Conservation (phyloP, 164 flowering plant species). For the Akebia trifoliata region DNA sequence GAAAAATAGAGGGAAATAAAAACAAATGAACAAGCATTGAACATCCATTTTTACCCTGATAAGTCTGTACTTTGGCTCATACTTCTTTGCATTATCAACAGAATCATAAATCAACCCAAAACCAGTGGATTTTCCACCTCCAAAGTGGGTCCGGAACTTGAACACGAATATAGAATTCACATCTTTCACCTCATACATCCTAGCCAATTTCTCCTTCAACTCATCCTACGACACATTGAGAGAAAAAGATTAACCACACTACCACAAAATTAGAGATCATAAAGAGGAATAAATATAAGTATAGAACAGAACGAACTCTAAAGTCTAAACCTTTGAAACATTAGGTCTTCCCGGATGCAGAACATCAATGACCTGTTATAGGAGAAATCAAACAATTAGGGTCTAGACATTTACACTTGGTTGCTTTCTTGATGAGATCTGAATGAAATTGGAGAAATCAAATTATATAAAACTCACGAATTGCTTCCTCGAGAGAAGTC, state of each 20-base stretch:
- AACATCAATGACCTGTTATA: slow-evolving; percentile 55
- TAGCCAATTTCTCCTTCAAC: slow-evolving; percentile 54
- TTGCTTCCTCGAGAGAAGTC: slow-evolving; percentile 75
- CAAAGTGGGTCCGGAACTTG: slow-evolving; percentile 68
- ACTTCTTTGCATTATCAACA: slow-evolving; percentile 64
- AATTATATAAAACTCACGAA: slow-evolving; percentile 35
- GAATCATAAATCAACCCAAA: slow-evolving; percentile 65
- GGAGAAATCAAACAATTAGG: background rate
- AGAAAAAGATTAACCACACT: background rate
- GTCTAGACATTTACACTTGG: background rate
- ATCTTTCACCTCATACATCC: slow-evolving; percentile 61
- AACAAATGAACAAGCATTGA: too few species aligned
- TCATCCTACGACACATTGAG: slow-evolving; percentile 36
- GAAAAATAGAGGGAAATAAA: too few species aligned
- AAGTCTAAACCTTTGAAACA: slow-evolving; percentile 50
- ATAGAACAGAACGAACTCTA: background rate
- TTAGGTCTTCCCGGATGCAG: slow-evolving; percentile 69
- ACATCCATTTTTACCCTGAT: slow-evolving; percentile 49
- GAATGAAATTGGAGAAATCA: background rate
- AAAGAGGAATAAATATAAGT: background rate
- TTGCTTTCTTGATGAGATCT: background rate
- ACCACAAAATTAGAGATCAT: background rate
- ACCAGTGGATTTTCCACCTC: slow-evolving; percentile 73
- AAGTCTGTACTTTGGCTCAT: slow-evolving; percentile 68
- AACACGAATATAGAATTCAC: slow-evolving; percentile 56